Conservation (phyloP, 2,329 filamentous ascomycete species). For the Penicillium sp. region DNA sequence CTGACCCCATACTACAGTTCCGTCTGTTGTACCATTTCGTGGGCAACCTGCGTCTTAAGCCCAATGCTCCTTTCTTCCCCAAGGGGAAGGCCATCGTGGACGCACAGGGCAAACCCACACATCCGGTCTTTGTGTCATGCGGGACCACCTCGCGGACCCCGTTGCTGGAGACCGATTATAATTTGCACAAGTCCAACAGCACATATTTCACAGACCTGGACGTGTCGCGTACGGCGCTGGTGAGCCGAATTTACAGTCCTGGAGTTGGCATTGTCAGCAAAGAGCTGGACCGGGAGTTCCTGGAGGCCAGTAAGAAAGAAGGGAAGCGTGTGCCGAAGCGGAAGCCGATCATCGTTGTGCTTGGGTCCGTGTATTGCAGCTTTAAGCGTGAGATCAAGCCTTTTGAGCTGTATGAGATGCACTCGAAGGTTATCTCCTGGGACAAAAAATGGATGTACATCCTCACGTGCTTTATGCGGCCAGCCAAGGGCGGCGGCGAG, state of each 20-base stretch:
- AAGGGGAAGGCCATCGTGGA: conserved; percentile 36
- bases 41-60: conserved; percentile 54
- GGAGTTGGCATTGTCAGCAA: conserved; percentile 55
- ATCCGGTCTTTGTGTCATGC: conserved; percentile 70
- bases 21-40: conserved; percentile 60
- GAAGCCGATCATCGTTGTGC: conserved; percentile 59
- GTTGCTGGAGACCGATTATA: conserved; percentile 79
- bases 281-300: conserved; percentile 53
- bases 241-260: conserved; percentile 64
- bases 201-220: conserved; percentile 89
- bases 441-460: conserved; percentile 81
- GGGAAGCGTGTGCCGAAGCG: conserved; percentile 51
- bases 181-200: conserved; percentile 77
- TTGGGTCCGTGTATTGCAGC: conserved; percentile 70
- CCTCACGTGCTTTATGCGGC: conserved; percentile 67
- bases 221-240: conserved; percentile 75
- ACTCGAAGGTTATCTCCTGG: conserved; percentile 69
- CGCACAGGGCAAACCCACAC: conserved; percentile 38
- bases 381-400: conserved; percentile 73
- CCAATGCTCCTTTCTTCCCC: conserved; percentile 47
- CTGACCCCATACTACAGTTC: conserved; percentile 42
- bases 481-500: conserved; percentile 49
- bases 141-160: conserved; percentile 66
- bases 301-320: conserved; percentile 50
- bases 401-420: conserved; percentile 69